Conservation (phyloP, 2,329 filamentous ascomycete species). For the Sclerotinia spermophila region DNA sequence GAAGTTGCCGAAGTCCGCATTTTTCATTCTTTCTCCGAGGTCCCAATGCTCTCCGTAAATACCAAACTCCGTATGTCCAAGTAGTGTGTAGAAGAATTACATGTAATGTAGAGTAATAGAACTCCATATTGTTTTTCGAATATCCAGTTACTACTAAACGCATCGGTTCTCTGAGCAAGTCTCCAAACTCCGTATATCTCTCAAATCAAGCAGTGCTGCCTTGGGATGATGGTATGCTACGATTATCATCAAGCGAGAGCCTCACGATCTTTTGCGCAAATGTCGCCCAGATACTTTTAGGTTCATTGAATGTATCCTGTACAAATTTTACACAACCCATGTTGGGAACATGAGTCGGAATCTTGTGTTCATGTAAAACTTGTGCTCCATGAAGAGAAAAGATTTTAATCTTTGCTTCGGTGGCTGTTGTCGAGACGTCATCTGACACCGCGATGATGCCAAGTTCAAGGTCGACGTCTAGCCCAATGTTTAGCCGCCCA, state of each 20-base stretch:
- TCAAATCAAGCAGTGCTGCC: background rate
- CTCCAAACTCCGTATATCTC: background rate
- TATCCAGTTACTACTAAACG: background rate
- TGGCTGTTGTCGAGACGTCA: background rate
- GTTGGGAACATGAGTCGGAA: background rate
- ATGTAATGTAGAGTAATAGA: background rate
- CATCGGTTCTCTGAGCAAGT: background rate
- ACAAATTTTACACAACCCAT: slow-evolving; percentile 28
- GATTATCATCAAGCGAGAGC: background rate
- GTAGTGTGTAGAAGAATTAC: too few species aligned
- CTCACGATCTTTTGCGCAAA: background rate
- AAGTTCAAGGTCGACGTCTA: slow-evolving; percentile 47
- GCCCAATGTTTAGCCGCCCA: slow-evolving; percentile 47
- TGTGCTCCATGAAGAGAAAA: slow-evolving; percentile 32
- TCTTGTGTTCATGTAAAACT: slow-evolving; percentile 3
- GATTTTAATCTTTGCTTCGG: slow-evolving; percentile 22
- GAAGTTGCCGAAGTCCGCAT: background rate
- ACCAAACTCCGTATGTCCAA: background rate
- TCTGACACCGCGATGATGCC: slow-evolving; percentile 49
- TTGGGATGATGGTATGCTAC: background rate
- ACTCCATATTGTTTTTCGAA: background rate
- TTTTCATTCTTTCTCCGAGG: background rate
- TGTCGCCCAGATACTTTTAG: slow-evolving; percentile 27
- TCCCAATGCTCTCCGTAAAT: background rate
- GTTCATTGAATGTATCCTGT: slow-evolving; percentile 21